Evolutionary conservation across 257 asterid genomes (phyloP), one percentile per base, ranked within the genome.

Genomic region (Scutellaria baicalensis): DNA sequence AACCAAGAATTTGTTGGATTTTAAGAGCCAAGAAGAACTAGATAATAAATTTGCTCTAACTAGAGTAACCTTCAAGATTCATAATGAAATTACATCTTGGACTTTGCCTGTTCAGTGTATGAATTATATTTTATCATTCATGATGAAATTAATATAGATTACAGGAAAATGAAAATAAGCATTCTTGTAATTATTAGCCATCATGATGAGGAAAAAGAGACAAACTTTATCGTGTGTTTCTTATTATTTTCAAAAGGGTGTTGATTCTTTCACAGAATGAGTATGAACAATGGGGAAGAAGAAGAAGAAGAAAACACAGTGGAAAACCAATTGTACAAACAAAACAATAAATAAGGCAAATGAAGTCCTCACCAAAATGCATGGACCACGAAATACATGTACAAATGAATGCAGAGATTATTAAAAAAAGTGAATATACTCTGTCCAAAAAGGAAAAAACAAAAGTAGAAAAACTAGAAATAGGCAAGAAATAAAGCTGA

Each of bases 371-470:
- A 54, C 64, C 20, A 21, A 14, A 71, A 57, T 70, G 78, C 73
- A 73, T 73, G 92, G 87, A 84, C 92, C 90, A 83, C 83, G 80
- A 67, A 62, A 51, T 59, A 60, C 75, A 69, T 69, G 79, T 54
- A 71, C 71, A 66, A 63, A 67, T 20, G 50, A 75, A 75, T 69
- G 67, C 65, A 77, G 72, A 59, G 61, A 6, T 59, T 59, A 2
- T 8, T 31, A 18, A 76, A 67, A 82, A 83, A 63, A 79, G 84
- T 84, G 91, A 83, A 79, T 78, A 80, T 85, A 83, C 85, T 77
- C 83, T 82, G 86, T 68, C 64, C 73, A 56, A 79, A 70, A 70
- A 65, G 66, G 47, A 36, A 73, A 27, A 59, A 81, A 66, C 57
- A 81, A 9, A 44, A 68, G 59, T n/a, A 75, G 63, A 33, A 60